Base-by-base conservation (phyloP, 108 stramenopile species). In the Schizochytrium sp. region DNA sequence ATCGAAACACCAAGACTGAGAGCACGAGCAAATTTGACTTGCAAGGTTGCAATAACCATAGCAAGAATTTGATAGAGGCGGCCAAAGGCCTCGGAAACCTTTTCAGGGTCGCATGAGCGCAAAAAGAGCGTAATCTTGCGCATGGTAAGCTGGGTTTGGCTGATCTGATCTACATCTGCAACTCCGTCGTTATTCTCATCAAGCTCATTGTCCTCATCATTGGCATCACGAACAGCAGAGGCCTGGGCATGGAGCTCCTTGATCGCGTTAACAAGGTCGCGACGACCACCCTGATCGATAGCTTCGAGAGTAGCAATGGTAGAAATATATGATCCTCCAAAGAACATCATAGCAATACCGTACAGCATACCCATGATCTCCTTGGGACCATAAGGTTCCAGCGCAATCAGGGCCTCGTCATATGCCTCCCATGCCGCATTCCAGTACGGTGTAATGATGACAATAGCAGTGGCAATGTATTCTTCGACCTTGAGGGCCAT, bases 291-390 rank as follows among this genome's bases (percentile, higher is more conserved):
- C 88, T 96, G 92, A 87, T 96, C 94, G 64, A 95, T 96, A 45
- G 97, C 98, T 93, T 98, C 95, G 61, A 96, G 87, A 49, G 97
- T 97, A 7, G 98, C 97, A 92, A 98, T 97, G 12, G 96, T 90
- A 4, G 95, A 92, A 10, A 97, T 96, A 88, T 96, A 98, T 38
- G 96, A 89, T 19, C 98, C 98, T 0, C 98, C 98, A 90, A 97
- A 98, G 95, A 98, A 98, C 90, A 97, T 97, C 89, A 97, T 94
- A 61, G 95, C 72, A 45, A 95, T 92, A 0, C 97, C 97, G 46
- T 47, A 83, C 73, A 83, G 49, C 73, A 83, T 83, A 28, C 50
- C 50, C 46, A 83, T 83, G 73, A 83, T 83, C 45, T 83, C 49
- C 49, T 83, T 53, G 0, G 73, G 73, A 4, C 73, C 73, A 50